Evolutionary conservation across 441 rosid species (phyloP), one percentile per base, ranked within the genome.

Genomic region (Adansonia rubrostipa): DNA sequence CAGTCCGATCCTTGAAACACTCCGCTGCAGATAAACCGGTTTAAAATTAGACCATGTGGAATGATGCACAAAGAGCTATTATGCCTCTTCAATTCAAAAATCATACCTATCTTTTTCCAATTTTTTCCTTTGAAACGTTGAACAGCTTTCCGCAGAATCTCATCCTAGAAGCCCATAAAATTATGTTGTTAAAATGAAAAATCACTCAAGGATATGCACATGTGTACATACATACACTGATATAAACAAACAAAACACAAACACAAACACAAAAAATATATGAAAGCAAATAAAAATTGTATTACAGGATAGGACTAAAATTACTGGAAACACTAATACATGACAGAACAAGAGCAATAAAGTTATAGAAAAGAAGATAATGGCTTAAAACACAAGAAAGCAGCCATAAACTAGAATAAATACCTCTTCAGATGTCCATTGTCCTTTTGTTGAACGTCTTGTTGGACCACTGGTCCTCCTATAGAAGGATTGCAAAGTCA

Each of bases 401-500:
- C 47, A 74, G 68, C 24, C 63, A 54, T 72, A 56, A 61, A 72
- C 19, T 15, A 20, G 48, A 82, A 44, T 73, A 78, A 70, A 60
- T 48, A 96, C 99, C 97, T 96, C 99, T 80, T 94, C 99, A 54
- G 99, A 89, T 76, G 98, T 96, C 99, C 99, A 96, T 79, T 94
- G 98, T 77, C 99, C 99, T 85, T 93, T 95, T 53, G 99, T 92
- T 20, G 99, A 96, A 77, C 99, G 97, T 82, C 99, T 92, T 76
- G 99, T 84, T 57, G 99, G 99, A 80, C 98, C 99, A 85, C 91
- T 93, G 33, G 97, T 94, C 84, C 98, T 90, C 90, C 99, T 96
- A 79, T 57, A 86, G 80, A 68, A 75, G 56, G 15, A 58, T 78
- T 40, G 6, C 13, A 85, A 51, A 72, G 51, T 68, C 56, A 19